These are phyloP conservation scores for Metschnikowia hibisci DNA, from an alignment of 805 yeast species.

Conservation along the genomic window DNA sequence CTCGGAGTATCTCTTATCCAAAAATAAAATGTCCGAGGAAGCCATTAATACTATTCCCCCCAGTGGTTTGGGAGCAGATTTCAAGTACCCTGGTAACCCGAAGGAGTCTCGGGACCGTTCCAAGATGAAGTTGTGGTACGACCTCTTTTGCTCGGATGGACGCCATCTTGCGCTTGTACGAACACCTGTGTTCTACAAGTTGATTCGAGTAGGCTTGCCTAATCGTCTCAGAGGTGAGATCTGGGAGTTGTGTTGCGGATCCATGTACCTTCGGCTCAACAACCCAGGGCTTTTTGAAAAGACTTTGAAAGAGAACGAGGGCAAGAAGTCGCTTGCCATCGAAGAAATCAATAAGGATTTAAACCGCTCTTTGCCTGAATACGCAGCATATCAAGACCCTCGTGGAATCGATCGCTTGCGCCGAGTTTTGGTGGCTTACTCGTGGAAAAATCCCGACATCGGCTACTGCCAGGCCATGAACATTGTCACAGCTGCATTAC, in stretches of 20 bases:
- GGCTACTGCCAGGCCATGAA: constrained; percentile 99
- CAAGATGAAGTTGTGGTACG: constrained; percentile 91
- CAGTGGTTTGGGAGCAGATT: constrained; percentile 84
- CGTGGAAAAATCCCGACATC: constrained; percentile 95
- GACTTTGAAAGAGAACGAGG: constrained; percentile 57
- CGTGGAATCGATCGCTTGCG: constrained; percentile 85
- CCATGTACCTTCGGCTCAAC: constrained; percentile 68
- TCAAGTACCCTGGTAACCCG: constrained; percentile 88
- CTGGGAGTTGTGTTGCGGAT: constrained; percentile 92
- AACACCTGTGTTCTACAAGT: constrained; percentile 73
- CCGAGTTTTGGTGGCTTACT: constrained; percentile 86
- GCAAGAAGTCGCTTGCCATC: constrained; percentile 72
- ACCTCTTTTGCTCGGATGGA: constrained; percentile 79
- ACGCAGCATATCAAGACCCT: constrained; percentile 82
- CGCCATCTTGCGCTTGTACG: constrained; percentile 72
- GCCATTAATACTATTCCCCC: constrained; percentile 52
- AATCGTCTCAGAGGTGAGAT: constrained; percentile 90
- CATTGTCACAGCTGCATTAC: constrained; percentile 75
- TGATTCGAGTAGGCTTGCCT: constrained; percentile 90
- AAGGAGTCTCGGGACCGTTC: constrained; percentile 71
- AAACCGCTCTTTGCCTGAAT: constrained; percentile 92
- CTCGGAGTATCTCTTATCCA: constrained; percentile 75
- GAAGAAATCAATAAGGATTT: constrained; percentile 97
- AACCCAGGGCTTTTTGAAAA: constrained; percentile 56
- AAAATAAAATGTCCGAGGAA: constrained; percentile 46